Conservation (phyloP, 495 filamentous ascomycete genomes). For the Podospora tetraspora region DNA sequence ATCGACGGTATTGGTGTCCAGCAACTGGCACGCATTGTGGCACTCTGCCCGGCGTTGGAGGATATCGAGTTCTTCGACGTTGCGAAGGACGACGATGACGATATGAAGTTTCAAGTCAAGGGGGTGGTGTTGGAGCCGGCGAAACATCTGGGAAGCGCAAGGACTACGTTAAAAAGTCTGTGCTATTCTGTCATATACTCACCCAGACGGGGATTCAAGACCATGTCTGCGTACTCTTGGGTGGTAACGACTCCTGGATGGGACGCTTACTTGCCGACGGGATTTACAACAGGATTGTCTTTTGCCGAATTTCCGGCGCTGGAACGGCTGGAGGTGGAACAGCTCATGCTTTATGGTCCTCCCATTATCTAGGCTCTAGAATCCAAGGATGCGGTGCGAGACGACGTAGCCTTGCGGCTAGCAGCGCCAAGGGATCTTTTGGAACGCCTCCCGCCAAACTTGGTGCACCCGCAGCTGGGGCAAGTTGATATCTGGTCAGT, state of each 20-base stretch:
- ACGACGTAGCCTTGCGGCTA: background rate
- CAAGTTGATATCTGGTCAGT: background rate
- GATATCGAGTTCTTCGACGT: slow-evolving; percentile 1
- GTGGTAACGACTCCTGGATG: no score
- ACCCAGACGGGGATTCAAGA: no score
- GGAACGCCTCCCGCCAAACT: background rate
- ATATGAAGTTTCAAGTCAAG: no score
- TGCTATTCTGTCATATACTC: background rate
- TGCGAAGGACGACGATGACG: background rate
- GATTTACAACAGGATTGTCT: background rate
- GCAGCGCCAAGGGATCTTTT: background rate
- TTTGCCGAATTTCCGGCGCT: background rate
- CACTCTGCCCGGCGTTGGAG: background rate
- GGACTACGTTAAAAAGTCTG: background rate
- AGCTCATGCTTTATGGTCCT: background rate
- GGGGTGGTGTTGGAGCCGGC: background rate
- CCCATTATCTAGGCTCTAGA: background rate
- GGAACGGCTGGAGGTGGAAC: background rate
- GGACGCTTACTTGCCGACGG: no score
- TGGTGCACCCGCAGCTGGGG: background rate
- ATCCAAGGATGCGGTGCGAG: background rate
- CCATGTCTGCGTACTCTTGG: no score
- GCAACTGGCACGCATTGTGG: background rate
- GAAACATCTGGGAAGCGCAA: background rate
- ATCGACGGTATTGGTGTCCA: background rate